Conservation (phyloP, 2,329 filamentous ascomycete species). For the Scytalidium lignicola region DNA sequence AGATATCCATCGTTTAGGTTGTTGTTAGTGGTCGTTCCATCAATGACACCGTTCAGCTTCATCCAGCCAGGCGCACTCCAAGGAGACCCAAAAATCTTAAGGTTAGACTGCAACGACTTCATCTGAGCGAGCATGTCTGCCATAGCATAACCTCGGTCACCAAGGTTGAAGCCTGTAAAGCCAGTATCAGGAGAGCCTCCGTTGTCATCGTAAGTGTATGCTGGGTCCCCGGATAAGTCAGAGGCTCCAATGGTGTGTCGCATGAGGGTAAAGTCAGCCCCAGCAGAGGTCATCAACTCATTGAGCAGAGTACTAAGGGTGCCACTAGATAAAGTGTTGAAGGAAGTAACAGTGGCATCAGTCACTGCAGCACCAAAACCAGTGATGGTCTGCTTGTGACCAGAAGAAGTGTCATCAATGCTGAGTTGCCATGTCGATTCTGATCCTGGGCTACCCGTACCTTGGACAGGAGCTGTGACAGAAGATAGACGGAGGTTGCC, state of each 20-base stretch:
- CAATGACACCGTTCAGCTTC: slow-evolving; percentile 30
- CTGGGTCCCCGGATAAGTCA: slow-evolving; percentile 34
- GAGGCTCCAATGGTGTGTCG: slow-evolving; percentile 37
- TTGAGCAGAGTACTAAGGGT: slow-evolving; percentile 28
- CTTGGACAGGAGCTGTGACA: slow-evolving; percentile 30
- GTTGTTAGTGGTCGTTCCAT: slow-evolving; percentile 33
- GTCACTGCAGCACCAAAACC: slow-evolving; percentile 39
- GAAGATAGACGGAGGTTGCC: slow-evolving; percentile 31
- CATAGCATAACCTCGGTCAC: slow-evolving; percentile 35
- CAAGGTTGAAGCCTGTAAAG: slow-evolving; percentile 29
- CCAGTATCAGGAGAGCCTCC: slow-evolving; percentile 25
- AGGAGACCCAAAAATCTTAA: slow-evolving; percentile 33
- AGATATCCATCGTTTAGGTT: slow-evolving; percentile 31
- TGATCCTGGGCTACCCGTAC: slow-evolving; percentile 25
- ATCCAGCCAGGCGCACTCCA: slow-evolving; percentile 39
- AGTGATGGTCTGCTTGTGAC: slow-evolving; percentile 35
- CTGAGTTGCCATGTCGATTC: slow-evolving; percentile 32
- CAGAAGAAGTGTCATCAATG: slow-evolving; percentile 33
- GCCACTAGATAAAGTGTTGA: slow-evolving; percentile 29
- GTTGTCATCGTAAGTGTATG: slow-evolving; percentile 36
- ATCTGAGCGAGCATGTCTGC: slow-evolving; percentile 33
- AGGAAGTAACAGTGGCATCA: slow-evolving; percentile 35
- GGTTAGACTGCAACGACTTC: slow-evolving; percentile 28
- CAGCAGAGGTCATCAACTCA: slow-evolving; percentile 31
- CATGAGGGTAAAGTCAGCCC: slow-evolving; percentile 34